Conservation (phyloP, 306 rosid genomes). For the Alnus glutinosa region DNA sequence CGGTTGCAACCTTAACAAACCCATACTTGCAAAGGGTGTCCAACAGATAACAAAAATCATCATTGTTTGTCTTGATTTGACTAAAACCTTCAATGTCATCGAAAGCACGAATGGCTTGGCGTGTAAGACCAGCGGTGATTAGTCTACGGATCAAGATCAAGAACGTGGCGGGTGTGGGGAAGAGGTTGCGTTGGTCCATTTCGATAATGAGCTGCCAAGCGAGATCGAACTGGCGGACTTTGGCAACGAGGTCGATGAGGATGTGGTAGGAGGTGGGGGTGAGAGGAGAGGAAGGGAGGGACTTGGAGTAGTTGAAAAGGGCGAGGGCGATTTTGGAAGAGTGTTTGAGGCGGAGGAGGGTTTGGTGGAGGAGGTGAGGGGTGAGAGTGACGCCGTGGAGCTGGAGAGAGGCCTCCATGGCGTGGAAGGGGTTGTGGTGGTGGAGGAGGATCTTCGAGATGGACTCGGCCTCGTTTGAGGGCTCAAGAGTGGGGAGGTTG, state of each 20-base stretch:
- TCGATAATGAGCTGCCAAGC: constrained; percentile 77
- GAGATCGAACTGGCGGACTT: constrained; percentile 80
- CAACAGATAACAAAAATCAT: constrained; percentile 55
- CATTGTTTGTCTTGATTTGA: constrained; percentile 18
- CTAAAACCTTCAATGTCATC: constrained; percentile 56
- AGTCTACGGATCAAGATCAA: constrained; percentile 67
- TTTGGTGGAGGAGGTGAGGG: constrained; percentile 54
- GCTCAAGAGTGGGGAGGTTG: constrained; percentile 30
- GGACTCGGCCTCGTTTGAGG: constrained; percentile 57
- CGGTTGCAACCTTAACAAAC: constrained; percentile 56
- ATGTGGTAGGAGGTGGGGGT: constrained; percentile 52
- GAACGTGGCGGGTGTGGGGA: constrained; percentile 48
- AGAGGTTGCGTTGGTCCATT: constrained; percentile 52
- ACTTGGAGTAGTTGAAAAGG: constrained; percentile 62
- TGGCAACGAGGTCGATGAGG: constrained; percentile 62
- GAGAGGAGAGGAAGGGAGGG: constrained; percentile 61
- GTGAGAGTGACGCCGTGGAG: constrained; percentile 75
- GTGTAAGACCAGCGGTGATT: constrained; percentile 69
- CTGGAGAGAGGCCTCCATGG: constrained; percentile 68
- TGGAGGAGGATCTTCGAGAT: constrained; percentile 55
- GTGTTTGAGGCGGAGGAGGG: constrained; percentile 69
- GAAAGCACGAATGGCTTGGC: constrained; percentile 78
- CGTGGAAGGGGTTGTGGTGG: constrained; percentile 92
- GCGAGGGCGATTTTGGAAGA: constrained; percentile 78
- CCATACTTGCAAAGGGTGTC: constrained; percentile 89